Evolutionary conservation across 495 filamentous ascomycete species (phyloP), one percentile per base, ranked within the genome.

Genomic region (Penicillium odoratum): DNA sequence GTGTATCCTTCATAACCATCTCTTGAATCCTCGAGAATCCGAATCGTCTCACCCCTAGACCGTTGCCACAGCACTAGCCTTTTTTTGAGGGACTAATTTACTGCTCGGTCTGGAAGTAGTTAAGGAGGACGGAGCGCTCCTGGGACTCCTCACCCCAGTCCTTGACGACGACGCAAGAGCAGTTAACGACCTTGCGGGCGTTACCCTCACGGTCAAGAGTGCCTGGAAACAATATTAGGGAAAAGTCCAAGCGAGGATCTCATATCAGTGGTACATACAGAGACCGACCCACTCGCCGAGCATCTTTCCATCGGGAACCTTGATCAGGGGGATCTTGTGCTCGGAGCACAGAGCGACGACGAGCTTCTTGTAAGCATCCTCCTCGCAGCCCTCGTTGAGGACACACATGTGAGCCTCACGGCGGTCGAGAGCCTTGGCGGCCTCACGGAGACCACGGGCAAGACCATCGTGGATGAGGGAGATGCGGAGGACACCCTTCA

Each of bases 341-440:
- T 98, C 94, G 51, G 85, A 88, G 86, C 94, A 98, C 53, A 98
- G 85, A 63, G 94, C 94, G 60, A 98, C 90, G 63, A 98, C 93
- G 49, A 98, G 85, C 87, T 98, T 98, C 91, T 98, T 98, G 84
- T 98, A 98, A 61, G 94, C 93, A 84, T 98, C 94, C 85, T 98
- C 95, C 81, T 98, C 94, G 82, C 94, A 98, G 60, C 79, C 87
- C 85, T 98, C 94, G 83, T 98, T 98, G 57, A 98, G 85, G 66
- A 98, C 94, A 79, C 95, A 98, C 91, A 98, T 96, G 79, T 98
- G 95, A 29, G 94, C 94, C 84, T 98, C 91, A 64, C 95, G 90
- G 67, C 94, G 85, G 79, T 98, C 95, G 59, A 98, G 89, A 51
- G 94, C 92, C 86, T 98, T 98, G 81, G 85, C 88, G 52, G 95